Evolutionary conservation across 768 basidiomycete species (phyloP), one percentile per base, ranked within the genome.

Genomic region (Leccinellum albellum): DNA sequence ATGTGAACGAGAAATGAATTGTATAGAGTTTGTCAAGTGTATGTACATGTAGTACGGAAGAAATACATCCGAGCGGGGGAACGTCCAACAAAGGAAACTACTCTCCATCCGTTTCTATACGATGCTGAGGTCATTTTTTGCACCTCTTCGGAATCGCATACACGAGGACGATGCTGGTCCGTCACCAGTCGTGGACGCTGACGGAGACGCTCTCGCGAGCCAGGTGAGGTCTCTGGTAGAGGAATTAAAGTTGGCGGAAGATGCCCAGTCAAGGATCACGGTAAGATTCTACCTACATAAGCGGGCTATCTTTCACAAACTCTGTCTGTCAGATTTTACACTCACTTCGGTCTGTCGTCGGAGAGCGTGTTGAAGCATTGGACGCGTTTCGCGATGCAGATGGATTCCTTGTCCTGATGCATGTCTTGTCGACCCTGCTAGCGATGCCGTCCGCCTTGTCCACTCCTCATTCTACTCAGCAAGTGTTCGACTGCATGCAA

Each of bases 331-430:
- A 90, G 89, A 79, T 84, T 35, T 68, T 91, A 55, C 73, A 75
- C 20, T 87, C 90, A 65, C 84, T 93, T 40, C 82, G 84, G 53
- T 76, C 83, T 15, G 82, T 87, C 23, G 78, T 92, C 77, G 75
- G 78, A 15, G 83, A 89, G 68, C 85, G 89, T 62, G 67, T 76
- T 2, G 74, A 69, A 44, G 88, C 88, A 12, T 88, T 86, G 68
- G 85, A 87, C 55, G 84, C 86, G 20, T 93, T 94, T 69, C 79
- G 91, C 5, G 88, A 91, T 64, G 75, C 88, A 64, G 91, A 93
- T 59, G 91, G 91, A 1, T 92, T 91, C 67, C 75, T 92, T 20
- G 80, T 84, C 10, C 74, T 91, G 31, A 84, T 91, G 73, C 88
- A 83, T 62, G 78, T 88, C 29, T 75, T 94, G 4, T 87, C 89